Evolutionary conservation across 1,284 basidiomycete genomes (phyloP).

Genomic region (Hymenochaete sp.): DNA sequence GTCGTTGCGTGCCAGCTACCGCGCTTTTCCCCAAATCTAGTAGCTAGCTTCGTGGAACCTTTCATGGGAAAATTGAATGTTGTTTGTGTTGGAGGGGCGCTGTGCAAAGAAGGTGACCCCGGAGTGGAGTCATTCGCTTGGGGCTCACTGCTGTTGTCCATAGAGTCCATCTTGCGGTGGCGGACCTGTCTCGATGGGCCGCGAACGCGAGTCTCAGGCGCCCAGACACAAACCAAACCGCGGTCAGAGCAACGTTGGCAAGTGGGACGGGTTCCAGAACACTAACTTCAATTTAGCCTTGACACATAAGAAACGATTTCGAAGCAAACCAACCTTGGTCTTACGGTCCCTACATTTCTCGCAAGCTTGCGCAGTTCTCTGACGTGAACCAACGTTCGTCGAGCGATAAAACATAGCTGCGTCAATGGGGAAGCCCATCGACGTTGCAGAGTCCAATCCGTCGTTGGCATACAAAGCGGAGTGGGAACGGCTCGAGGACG

Average conservation of each 20-base stretch:
- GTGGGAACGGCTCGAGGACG: constrained; percentile 1
- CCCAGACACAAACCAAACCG: constrained; percentile 42
- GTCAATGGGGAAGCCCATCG: constrained; percentile 5
- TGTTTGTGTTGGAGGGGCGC: constrained; percentile 4
- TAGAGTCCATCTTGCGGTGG: constrained; percentile 3
- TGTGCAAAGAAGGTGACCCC: background rate
- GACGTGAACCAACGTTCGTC: constrained; percentile 28
- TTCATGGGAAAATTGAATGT: constrained; percentile 5
- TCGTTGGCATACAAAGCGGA: background rate
- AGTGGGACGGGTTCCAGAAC: constrained; percentile 43
- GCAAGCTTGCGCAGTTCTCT: constrained; percentile 47
- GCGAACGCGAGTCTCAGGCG: constrained; percentile 31
- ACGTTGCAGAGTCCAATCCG: constrained; percentile 5
- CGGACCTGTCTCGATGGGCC: constrained; percentile 21
- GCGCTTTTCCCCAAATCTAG: constrained; percentile 1
- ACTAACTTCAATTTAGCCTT: constrained; percentile 28
- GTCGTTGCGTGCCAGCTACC: background rate
- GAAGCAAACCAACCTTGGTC: constrained; percentile 38
- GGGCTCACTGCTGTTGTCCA: constrained; percentile 1
- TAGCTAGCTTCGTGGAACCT: background rate
- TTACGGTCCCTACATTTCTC: constrained; percentile 51
- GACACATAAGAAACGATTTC: background rate
- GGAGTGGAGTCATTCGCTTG: background rate
- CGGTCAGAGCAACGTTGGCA: constrained; percentile 40
- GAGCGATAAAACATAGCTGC: constrained; percentile 19